These are phyloP conservation scores for Actinidia arguta DNA, from an alignment of 179 eudicot genomes.

Conservation along the genomic window DNA sequence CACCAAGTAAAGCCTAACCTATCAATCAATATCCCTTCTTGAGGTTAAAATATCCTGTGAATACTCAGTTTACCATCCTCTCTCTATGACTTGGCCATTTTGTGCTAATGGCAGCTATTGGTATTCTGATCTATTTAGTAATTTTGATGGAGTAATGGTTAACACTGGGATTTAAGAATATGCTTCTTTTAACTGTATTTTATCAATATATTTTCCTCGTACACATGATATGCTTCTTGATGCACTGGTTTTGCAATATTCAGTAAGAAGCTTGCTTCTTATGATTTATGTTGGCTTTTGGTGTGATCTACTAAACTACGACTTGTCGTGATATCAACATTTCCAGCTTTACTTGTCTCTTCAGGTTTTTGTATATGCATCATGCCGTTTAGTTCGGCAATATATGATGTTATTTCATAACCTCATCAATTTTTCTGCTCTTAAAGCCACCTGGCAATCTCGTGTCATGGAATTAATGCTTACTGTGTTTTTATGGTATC, in stretches of 20 bases:
- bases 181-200: background rate
- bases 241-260: background rate
- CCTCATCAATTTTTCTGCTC: background rate
- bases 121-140: background rate
- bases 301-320: background rate
- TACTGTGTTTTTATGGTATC: background rate
- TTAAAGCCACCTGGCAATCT: background rate
- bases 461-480: no score
- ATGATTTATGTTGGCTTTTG: background rate
- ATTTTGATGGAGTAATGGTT: background rate
- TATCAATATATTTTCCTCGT: background rate
- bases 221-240: background rate
- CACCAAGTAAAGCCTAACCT: background rate
- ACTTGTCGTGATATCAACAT: background rate
- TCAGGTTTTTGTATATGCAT: background rate
- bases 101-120: background rate
- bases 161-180: background rate
- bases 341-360: background rate
- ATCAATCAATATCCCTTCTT: background rate
- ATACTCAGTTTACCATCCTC: background rate
- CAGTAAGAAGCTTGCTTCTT: background rate
- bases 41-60: background rate
- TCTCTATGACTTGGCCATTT: background rate
- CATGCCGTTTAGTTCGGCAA: background rate
- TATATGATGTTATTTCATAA: background rate